Evolutionary conservation across 1,284 basidiomycete species (phyloP).

Genomic region (Ganoderma leucocontextum): DNA sequence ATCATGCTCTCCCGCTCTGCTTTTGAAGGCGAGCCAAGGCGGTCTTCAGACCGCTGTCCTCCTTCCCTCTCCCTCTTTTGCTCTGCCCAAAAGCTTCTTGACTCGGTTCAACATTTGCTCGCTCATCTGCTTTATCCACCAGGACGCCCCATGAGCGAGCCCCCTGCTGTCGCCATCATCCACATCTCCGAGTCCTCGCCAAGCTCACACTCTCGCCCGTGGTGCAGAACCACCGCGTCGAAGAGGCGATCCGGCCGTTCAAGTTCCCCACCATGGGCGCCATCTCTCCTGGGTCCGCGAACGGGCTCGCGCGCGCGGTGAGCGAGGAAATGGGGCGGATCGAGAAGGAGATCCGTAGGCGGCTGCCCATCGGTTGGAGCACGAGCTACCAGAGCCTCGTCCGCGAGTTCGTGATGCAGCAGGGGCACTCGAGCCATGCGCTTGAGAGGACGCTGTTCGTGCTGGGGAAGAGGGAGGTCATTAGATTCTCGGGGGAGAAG

Average conservation of each 20-base stretch:
- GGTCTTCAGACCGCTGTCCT: too few species aligned
- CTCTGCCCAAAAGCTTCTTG: too few species aligned
- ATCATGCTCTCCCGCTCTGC: too few species aligned
- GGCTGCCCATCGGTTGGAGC: constrained; percentile 96
- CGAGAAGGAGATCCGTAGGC: constrained; percentile 88
- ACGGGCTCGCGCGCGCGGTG: constrained; percentile 92
- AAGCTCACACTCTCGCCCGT: constrained; percentile 91
- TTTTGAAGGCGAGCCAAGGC: too few species aligned
- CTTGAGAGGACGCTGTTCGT: constrained; percentile 93
- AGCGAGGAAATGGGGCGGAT: constrained; percentile 95
- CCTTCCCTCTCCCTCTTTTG: too few species aligned
- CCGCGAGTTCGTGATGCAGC: constrained; percentile 93
- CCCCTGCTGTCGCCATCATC: too few species aligned
- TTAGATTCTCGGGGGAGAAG: constrained; percentile 80
- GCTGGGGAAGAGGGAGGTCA: constrained; percentile 94
- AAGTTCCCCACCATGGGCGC: constrained; percentile 99
- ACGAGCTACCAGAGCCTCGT: constrained; percentile 95
- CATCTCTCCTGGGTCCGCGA: constrained; percentile 91
- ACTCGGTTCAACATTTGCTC: too few species aligned
- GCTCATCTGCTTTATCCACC: too few species aligned
- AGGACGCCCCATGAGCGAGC: too few species aligned
- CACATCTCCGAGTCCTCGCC: constrained; percentile 98
- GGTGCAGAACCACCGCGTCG: constrained; percentile 94
- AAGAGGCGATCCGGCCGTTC: constrained; percentile 98
- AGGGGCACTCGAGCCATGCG: constrained; percentile 91